Conservation (phyloP, 495 filamentous ascomycete species). For the Penicillium pulvis region DNA sequence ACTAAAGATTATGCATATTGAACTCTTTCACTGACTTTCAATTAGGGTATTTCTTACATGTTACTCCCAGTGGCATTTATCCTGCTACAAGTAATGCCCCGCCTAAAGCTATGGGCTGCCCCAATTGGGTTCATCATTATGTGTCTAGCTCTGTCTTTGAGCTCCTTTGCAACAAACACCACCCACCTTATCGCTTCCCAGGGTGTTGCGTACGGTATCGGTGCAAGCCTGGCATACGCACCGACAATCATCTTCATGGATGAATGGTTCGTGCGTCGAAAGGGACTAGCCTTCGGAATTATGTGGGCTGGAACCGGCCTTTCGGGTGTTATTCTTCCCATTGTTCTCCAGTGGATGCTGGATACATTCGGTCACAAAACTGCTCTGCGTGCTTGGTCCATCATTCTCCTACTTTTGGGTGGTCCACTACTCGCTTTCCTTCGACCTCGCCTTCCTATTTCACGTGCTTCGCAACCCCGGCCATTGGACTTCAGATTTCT, state of each 20-base stretch:
- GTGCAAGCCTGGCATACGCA: constrained; percentile 46
- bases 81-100: constrained; percentile 42
- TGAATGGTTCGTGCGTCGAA: constrained; percentile 55
- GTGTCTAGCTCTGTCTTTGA: constrained; percentile 38
- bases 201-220: constrained; percentile 52
- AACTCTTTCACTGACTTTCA: background rate
- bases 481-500: constrained; percentile 48
- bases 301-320: constrained; percentile 52
- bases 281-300: constrained; percentile 52
- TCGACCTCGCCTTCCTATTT: constrained; percentile 53
- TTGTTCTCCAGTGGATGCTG: constrained; percentile 53
- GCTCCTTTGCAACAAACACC: constrained; percentile 47
- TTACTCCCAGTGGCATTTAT: constrained; percentile 47
- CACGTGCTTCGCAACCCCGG: constrained; percentile 18
- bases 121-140: constrained; percentile 47
- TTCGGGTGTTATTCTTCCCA: constrained; percentile 47
- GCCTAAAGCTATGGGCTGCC: constrained; percentile 36
- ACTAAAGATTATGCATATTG: background rate
- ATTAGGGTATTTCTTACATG: constrained; percentile 54
- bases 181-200: constrained; percentile 52
- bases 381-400: constrained; percentile 50
- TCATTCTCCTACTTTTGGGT: constrained; percentile 45
- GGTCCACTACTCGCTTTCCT: constrained; percentile 55
- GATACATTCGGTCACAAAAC: constrained; percentile 52
- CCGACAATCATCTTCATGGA: constrained; percentile 52